These are phyloP conservation scores for Suillus decipiens DNA, from an alignment of 768 basidiomycete genomes.

Conservation along the genomic window DNA sequence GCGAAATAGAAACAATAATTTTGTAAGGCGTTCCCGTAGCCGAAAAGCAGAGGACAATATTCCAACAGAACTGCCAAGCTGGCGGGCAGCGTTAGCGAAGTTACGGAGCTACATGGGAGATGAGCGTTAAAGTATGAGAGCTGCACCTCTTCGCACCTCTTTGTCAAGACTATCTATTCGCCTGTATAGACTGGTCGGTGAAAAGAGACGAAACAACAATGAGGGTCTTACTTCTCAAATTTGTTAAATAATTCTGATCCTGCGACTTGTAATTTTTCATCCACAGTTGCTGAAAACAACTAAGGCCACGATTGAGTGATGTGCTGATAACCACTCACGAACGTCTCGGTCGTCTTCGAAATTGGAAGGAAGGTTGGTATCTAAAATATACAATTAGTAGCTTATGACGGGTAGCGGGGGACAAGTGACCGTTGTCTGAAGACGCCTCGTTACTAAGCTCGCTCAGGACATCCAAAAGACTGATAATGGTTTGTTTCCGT, in stretches of 20 bases:
- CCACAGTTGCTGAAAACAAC: constrained; percentile 41
- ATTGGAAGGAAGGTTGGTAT: constrained; percentile 33
- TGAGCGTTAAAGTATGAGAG: constrained; percentile 15
- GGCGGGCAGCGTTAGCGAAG: constrained; percentile 57
- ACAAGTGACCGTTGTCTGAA: constrained; percentile 34
- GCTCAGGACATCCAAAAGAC: constrained; percentile 46
- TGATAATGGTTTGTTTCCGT: constrained; percentile 49
- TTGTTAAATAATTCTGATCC: constrained; percentile 50
- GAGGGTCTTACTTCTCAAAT: constrained; percentile 44
- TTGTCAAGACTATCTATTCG: constrained; percentile 49
- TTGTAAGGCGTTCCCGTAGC: constrained; percentile 51
- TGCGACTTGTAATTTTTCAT: constrained; percentile 51
- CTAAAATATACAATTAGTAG: constrained; percentile 21
- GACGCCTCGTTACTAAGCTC: constrained; percentile 45
- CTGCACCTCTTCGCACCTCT: constrained; percentile 34
- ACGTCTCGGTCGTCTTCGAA: constrained; percentile 46
- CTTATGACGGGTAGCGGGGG: neutral
- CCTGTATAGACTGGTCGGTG: constrained; percentile 28
- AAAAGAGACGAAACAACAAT: constrained; percentile 7
- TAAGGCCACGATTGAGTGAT: constrained; percentile 8
- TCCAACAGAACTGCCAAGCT: constrained; percentile 56
- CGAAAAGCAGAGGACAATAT: constrained; percentile 56
- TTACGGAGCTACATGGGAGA: constrained; percentile 43
- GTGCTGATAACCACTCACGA: constrained; percentile 36
- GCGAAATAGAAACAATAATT: constrained; percentile 51